These are phyloP conservation scores for Oryza brachyantha DNA, from an alignment of 176 grass and related monocot genomes.

Conservation along the genomic window DNA sequence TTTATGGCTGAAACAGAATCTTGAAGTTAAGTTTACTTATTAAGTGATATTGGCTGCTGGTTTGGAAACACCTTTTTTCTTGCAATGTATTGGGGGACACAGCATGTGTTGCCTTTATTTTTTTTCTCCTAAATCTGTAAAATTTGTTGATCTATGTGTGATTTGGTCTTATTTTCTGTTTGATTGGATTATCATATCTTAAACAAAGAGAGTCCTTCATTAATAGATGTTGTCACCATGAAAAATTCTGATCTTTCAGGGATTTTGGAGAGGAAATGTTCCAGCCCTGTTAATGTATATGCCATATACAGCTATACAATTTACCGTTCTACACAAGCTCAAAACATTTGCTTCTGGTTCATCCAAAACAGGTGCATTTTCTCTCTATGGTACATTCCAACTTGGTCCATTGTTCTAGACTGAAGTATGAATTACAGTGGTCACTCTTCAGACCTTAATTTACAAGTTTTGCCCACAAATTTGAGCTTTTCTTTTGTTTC, in stretches of 20 bases:
- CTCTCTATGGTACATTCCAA: not conserved
- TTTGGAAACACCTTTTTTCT: not conserved
- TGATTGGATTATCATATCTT: not conserved
- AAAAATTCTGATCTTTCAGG: conserved; percentile 46
- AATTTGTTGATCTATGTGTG: not conserved
- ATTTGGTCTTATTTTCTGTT: conserved; percentile 2
- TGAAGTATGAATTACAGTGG: not conserved
- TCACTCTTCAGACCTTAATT: not conserved
- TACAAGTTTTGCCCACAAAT: not conserved
- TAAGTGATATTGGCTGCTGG: conserved; percentile 3
- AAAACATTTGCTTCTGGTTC: conserved; percentile 97
- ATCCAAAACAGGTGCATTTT: conserved; percentile 69
- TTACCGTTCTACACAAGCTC: conserved; percentile 83
- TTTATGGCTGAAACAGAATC: not conserved
- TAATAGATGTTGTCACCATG: conserved; percentile 22
- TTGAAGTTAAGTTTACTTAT: conserved; percentile 2
- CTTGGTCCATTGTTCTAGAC: not conserved
- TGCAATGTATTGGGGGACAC: not conserved
- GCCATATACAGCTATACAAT: conserved; percentile 98
- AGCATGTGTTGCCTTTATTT: not conserved
- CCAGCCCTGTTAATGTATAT: conserved; percentile 92
- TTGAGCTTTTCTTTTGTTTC: not conserved
- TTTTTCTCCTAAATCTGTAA: not conserved
- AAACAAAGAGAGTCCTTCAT: not conserved
- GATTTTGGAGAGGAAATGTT: conserved; percentile 99